Base-by-base conservation (phyloP, 2,329 filamentous ascomycete genomes). In the Leptographium procerum region DNA sequence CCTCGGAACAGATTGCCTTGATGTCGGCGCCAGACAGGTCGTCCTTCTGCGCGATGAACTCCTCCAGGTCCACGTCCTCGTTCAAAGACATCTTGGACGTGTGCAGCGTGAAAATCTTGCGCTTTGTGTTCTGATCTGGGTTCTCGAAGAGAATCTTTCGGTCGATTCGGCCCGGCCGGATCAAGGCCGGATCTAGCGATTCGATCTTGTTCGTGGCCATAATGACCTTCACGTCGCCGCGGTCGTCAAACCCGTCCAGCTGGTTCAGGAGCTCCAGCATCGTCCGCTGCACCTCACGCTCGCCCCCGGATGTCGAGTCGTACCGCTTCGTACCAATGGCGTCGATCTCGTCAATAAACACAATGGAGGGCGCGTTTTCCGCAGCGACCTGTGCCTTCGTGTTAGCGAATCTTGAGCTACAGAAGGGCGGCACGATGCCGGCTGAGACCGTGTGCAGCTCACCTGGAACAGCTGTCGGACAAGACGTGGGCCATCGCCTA, bases 141-240 rank as follows among this genome's bases (percentile, higher is more conserved):
- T 85, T 81, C 71, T 84, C 81, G 68, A 85, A 89, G 62, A 86
- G 74, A 63, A 99, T 99, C 83, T 99, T 99, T 67, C 94, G 87
- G 73, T 99, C 94, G 72, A 99, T 99, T 81, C 94, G 91, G 63
- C 94, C 94, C 51, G 94, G 94, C 65, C 94, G 87, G 69, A 99
- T 99, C 65, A 99, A 80, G 22, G 94, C 94, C 58, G 94, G 94
- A 69, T 99, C 95, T 31, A 99, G 81, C 4, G 90, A 95, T 66
- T 99, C 95, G 65, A 99, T 99, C 83, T 99, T 99, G 85, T 99
- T 99, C 65, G 94, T 99, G 14, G 94, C 95, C 91, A 99, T 97
- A 72, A 99, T 92, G 62, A 99, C 94, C 79, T 99, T 99, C 74
- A 99, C 92, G 70, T 99, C 94, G 66, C 94, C 95, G 61, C 94